phyloP scores from a whole-genome alignment of 2,329 filamentous ascomycete species.

The Penicillium sp. region DNA sequence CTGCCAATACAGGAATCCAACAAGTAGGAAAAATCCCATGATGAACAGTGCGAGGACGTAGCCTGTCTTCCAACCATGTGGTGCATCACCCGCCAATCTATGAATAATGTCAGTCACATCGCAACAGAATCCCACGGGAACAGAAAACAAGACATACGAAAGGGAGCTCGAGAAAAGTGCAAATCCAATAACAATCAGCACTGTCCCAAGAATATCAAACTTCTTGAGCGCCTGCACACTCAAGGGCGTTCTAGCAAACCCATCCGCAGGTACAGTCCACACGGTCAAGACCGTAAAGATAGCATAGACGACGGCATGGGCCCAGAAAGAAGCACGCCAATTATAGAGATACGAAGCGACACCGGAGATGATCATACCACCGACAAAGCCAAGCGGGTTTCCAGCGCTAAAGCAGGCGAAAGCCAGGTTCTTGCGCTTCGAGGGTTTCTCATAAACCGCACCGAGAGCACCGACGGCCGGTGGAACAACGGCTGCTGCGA shows the following conservation, averaged over 20 bases:
- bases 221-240: slow-evolving; percentile 53
- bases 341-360: slow-evolving; percentile 61
- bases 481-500: slow-evolving; percentile 63
- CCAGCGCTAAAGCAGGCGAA: slow-evolving; percentile 65
- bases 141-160: slow-evolving; percentile 47
- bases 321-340: slow-evolving; percentile 65
- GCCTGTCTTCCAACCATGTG: slow-evolving; percentile 62
- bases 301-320: slow-evolving; percentile 65
- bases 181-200: slow-evolving; percentile 64
- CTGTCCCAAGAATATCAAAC: slow-evolving; percentile 63
- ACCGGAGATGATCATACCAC: slow-evolving; percentile 62
- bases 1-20: slow-evolving; percentile 65
- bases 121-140: background rate
- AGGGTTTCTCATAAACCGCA: slow-evolving; percentile 62
- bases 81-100: slow-evolving; percentile 55
- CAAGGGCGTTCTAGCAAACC: slow-evolving; percentile 45
- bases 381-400: slow-evolving; percentile 59
- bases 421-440: slow-evolving; percentile 63
- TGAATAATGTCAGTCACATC: slow-evolving; percentile 1
- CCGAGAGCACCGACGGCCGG: slow-evolving; percentile 67
- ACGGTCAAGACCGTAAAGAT: slow-evolving; percentile 59
- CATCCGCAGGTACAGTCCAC: slow-evolving; percentile 63
- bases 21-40: slow-evolving; percentile 58
- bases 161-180: slow-evolving; percentile 65
- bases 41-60: slow-evolving; percentile 65